Percentiles rank a stretch among this genome's conserved stretches.
Evolutionary conservation across 2,329 filamentous ascomycete genomes (phyloP).

Genomic region (Chaetoscypha palmicola): DNA sequence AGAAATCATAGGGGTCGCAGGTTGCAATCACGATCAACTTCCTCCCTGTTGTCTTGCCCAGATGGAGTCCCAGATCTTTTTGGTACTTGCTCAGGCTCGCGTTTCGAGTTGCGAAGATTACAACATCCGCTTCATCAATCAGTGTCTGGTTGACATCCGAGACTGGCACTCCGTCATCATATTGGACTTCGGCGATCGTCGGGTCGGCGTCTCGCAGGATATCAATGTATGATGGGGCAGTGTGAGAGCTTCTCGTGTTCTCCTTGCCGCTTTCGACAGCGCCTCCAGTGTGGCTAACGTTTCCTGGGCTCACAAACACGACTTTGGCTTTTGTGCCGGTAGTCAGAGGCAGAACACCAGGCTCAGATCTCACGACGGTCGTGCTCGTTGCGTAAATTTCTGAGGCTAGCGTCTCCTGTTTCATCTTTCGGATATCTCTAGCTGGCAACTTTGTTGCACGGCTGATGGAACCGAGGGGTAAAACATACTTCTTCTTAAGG

Average conservation of each 20-base stretch:
- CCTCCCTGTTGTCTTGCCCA: slow-evolving; percentile 26
- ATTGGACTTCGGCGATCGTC: slow-evolving; percentile 30
- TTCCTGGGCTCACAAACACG: slow-evolving; percentile 35
- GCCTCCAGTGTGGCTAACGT: slow-evolving; percentile 32
- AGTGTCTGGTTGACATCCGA: slow-evolving; percentile 29
- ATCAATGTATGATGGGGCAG: slow-evolving; percentile 30
- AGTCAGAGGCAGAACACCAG: slow-evolving; percentile 30
- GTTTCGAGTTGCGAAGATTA: slow-evolving; percentile 36
- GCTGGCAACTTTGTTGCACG: too few relatives aligned
- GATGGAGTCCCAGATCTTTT: slow-evolving; percentile 30
- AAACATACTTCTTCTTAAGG: slow-evolving; percentile 33
- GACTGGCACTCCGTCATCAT: slow-evolving; percentile 27
- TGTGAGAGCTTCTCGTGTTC: slow-evolving; percentile 29
- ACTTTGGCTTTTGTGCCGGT: slow-evolving; percentile 21
- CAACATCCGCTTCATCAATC: slow-evolving; percentile 33
- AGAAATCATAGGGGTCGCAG: slow-evolving; percentile 39
- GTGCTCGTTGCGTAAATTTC: slow-evolving; percentile 35
- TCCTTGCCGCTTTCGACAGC: slow-evolving; percentile 33
- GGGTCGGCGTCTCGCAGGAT: slow-evolving; percentile 27
- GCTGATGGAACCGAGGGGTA: too few relatives aligned
- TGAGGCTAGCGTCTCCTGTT: slow-evolving; percentile 26
- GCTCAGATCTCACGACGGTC: slow-evolving; percentile 34
- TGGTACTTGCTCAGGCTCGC: slow-evolving; percentile 34
- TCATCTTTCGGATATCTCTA: slow-evolving; percentile 25
- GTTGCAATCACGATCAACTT: slow-evolving; percentile 35